phyloP scores from a whole-genome alignment of 768 basidiomycete species.

The Chalciporus piperatus region DNA sequence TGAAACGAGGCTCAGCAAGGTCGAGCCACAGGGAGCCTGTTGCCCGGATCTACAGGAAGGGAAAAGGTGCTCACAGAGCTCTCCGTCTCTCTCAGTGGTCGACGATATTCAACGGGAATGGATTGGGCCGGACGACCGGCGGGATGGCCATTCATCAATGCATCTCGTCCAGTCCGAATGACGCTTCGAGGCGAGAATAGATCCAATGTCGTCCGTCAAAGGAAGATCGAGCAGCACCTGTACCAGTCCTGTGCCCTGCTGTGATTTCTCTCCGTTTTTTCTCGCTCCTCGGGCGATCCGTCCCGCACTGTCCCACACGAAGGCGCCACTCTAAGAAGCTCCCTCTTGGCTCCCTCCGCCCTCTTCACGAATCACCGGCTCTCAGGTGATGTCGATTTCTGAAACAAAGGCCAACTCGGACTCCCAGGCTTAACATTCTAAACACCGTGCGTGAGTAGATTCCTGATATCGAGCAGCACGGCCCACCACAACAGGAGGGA shows the following conservation, averaged over 20 bases:
- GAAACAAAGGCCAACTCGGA: slow-evolving; percentile 5
- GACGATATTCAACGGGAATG: neutral
- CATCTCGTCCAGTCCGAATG: neutral
- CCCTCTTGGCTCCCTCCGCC: neutral
- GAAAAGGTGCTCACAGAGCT: neutral
- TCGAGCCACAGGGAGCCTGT: neutral
- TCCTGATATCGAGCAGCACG: neutral
- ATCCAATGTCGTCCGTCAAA: neutral
- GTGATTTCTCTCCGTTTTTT: neutral
- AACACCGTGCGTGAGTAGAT: slow-evolving; percentile 18
- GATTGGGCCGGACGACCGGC: neutral
- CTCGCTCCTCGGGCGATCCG: neutral
- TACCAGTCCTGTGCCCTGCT: neutral
- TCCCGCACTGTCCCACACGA: slow-evolving; percentile 2
- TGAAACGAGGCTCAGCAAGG: neutral
- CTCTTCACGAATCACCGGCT: slow-evolving; percentile 2
- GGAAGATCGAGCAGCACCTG: slow-evolving; percentile 2
- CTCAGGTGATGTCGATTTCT: slow-evolving; percentile 16
- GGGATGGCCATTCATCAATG: neutral
- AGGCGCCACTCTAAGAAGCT: slow-evolving; percentile 6
- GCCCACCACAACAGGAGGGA: slow-evolving; percentile 2
- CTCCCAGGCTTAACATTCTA: slow-evolving; percentile 21
- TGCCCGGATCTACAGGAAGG: neutral
- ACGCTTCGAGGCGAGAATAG: slow-evolving; percentile 8
- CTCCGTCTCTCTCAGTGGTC: neutral